phyloP scores from a whole-genome alignment of 2,329 filamentous ascomycete genomes.

The Elsinoe arachidis region DNA sequence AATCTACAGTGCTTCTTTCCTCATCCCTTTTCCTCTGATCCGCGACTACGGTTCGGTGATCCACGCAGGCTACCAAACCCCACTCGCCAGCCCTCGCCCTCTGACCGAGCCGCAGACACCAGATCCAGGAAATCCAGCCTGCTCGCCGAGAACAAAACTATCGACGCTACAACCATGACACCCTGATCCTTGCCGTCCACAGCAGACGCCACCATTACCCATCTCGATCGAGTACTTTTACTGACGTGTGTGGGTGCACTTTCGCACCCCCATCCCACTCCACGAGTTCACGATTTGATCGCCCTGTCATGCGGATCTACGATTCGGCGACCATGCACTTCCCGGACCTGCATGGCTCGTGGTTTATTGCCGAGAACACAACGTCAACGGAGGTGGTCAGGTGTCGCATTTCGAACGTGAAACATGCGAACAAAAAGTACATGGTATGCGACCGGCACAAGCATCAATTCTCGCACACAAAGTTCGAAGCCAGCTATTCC shows the following conservation, averaged over 20 bases:
- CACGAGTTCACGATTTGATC: neutral
- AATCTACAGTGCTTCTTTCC: neutral
- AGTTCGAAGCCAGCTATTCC: too few relatives aligned
- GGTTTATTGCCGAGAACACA: neutral
- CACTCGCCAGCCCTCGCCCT: neutral
- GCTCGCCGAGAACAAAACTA: neutral
- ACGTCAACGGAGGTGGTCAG: neutral
- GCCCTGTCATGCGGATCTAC: neutral
- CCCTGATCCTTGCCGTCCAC: neutral
- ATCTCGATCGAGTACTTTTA: neutral
- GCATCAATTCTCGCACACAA: too few relatives aligned
- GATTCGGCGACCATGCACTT: conserved; percentile 4
- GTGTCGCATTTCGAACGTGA: neutral
- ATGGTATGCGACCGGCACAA: neutral
- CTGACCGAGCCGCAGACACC: neutral
- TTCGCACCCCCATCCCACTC: neutral
- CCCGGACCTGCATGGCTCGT: neutral
- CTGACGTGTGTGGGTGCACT: neutral
- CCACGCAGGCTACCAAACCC: neutral
- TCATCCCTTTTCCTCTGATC: neutral
- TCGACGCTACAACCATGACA: neutral
- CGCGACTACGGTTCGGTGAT: neutral
- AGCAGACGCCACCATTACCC: neutral
- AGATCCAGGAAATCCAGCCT: neutral
- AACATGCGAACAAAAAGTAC: neutral